These are phyloP conservation scores for Xylariales sp. DNA, from an alignment of 2,329 filamentous ascomycete genomes.

Conservation along the genomic window DNA sequence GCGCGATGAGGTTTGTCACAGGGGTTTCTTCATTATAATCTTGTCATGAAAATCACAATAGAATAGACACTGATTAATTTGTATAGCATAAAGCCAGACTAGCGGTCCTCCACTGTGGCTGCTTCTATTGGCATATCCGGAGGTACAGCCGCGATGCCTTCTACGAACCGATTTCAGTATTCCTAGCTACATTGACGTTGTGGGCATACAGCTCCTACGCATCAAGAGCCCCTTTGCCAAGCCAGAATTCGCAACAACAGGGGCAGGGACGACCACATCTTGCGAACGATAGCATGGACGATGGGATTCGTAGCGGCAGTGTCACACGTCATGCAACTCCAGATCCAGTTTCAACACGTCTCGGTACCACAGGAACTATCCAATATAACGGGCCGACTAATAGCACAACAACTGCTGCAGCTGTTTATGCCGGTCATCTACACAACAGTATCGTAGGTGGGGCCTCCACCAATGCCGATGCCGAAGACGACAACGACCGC, in stretches of 20 bases:
- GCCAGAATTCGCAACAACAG: not conserved
- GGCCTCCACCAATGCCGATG: too few species aligned
- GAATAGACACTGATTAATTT: not conserved
- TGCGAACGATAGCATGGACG: not conserved
- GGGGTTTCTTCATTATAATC: not conserved
- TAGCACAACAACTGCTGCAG: too few species aligned
- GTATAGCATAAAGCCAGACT: slow-evolving; percentile 3
- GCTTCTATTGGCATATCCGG: not conserved
- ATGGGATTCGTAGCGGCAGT: not conserved
- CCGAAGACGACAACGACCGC: too few species aligned
- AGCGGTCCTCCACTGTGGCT: not conserved
- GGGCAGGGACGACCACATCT: not conserved
- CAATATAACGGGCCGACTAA: too few species aligned
- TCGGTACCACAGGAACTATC: too few species aligned
- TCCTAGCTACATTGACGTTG: not conserved
- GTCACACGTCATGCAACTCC: not conserved
- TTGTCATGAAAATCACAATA: too few species aligned
- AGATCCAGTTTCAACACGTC: too few species aligned
- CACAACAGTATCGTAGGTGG: too few species aligned
- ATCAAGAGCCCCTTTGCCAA: not conserved
- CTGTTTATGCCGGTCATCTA: too few species aligned
- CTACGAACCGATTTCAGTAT: not conserved
- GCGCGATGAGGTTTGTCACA: not conserved
- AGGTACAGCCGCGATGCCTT: not conserved
- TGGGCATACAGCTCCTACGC: not conserved